Percentiles rank a stretch among this genome's conserved stretches.
Evolutionary conservation across 164 flowering plant species (phyloP).

Genomic region (Kingdonia uniflora): DNA sequence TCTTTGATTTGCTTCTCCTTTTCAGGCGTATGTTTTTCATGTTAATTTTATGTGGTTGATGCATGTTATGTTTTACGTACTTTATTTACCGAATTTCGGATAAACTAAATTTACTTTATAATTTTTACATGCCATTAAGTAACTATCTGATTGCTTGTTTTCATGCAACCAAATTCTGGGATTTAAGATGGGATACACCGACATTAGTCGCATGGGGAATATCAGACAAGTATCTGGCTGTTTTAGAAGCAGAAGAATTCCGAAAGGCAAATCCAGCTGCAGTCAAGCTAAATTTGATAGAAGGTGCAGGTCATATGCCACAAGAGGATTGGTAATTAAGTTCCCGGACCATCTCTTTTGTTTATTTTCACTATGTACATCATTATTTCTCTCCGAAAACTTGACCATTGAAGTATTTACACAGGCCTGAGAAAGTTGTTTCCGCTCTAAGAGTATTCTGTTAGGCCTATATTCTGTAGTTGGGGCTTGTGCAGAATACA

Average conservation of each 20-base stretch:
- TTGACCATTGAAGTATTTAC: background rate
- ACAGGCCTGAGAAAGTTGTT: slow-evolving; percentile 98
- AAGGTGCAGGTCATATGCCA: slow-evolving; percentile 99
- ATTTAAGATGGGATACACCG: slow-evolving; percentile 78
- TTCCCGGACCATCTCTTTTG: background rate
- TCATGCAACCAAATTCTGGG: background rate
- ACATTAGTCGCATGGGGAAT: slow-evolving; percentile 79
- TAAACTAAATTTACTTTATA: too few relatives aligned
- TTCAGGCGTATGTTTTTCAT: too few relatives aligned
- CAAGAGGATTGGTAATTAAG: slow-evolving; percentile 88
- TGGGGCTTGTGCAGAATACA: too few relatives aligned
- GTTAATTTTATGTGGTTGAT: too few relatives aligned
- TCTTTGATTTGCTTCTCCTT: too few relatives aligned
- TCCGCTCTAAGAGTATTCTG: slow-evolving; percentile 59
- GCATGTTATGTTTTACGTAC: too few relatives aligned
- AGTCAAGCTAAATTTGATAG: slow-evolving; percentile 57
- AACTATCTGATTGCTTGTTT: background rate
- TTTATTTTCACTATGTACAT: background rate
- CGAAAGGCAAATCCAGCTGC: slow-evolving; percentile 51
- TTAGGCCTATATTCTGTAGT: slow-evolving; percentile 11
- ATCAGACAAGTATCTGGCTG: slow-evolving; percentile 80
- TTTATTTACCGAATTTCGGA: too few relatives aligned
- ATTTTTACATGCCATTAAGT: too few relatives aligned
- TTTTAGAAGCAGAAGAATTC: slow-evolving; percentile 79
- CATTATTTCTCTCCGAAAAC: background rate